Evolutionary conservation across 306 rosid species (phyloP).

Genomic region (Prosopis cineraria): DNA sequence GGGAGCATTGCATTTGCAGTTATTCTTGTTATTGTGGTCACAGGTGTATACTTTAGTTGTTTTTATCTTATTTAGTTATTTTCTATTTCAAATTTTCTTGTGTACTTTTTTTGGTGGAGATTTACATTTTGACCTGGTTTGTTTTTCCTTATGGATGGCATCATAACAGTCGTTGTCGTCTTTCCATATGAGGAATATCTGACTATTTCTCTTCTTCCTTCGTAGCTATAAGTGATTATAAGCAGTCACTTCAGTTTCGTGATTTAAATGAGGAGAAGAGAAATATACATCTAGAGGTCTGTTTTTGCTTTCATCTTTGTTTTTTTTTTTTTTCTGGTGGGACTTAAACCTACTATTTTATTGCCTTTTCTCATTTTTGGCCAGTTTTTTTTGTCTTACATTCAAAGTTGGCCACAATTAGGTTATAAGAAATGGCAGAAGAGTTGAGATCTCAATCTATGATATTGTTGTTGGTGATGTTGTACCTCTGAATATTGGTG

Average conservation of each 20-base stretch:
- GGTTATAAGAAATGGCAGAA: conserved; percentile 80
- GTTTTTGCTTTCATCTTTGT: conserved; percentile 2
- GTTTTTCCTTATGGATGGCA: conserved; percentile 17
- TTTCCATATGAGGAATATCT: conserved; percentile 11
- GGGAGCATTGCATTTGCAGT: conserved; percentile 95
- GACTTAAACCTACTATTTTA: not conserved
- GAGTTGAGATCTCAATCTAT: conserved; percentile 72
- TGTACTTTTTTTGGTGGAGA: not conserved
- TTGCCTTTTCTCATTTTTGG: not conserved
- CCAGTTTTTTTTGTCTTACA: not conserved
- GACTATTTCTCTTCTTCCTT: conserved; percentile 20
- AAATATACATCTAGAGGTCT: conserved; percentile 76
- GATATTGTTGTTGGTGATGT: conserved; percentile 88
- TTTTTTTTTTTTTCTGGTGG: not conserved
- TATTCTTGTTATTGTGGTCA: conserved; percentile 79
- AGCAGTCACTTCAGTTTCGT: conserved; percentile 86
- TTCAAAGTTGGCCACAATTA: conserved; percentile 31
- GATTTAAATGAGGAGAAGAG: conserved; percentile 83
- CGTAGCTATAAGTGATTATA: conserved; percentile 81
- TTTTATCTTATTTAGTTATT: conserved; percentile 11
- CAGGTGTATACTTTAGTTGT: conserved; percentile 51
- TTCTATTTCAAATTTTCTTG: not conserved
- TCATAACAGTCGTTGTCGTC: not conserved
- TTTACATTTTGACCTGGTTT: not conserved
- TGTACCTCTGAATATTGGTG: conserved; percentile 73